Base-by-base conservation (phyloP, 192 early-diverging fungal genomes). In the Obelidium mucronatum region DNA sequence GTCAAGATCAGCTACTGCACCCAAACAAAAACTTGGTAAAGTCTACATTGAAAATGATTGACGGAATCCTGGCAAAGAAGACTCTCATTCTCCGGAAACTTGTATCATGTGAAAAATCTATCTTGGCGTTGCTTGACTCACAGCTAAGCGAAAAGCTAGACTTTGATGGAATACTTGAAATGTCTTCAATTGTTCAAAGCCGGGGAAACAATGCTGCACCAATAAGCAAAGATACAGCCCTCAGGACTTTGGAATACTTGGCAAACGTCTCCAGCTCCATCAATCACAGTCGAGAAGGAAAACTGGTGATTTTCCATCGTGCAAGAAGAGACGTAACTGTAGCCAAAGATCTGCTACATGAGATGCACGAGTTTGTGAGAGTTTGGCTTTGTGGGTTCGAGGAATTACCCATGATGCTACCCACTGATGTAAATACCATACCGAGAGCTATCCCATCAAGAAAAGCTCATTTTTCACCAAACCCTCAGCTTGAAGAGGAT, bases 361-460 rank as follows among this genome's bases (percentile, higher is more conserved):
- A 74, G 34, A 74, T 74, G 72, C 72, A 74, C 42, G 72, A 74
- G 60, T 74, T 74, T 74, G 60, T 74, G 37, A 37, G 72, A 33
- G 33, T 63, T 30, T 74, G 72, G 72, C n/a, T 74, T 15, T 24
- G 39, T 26, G 72, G 72, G 2, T 74, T 74, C n/a, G 72, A 74
- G 40, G 72, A 30, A 1, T 17, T 59, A n/a, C 37, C 66, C 19
- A 5, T 51, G 42, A 68, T 40, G 8, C 17, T 64, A 1, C 62
- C 39, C 11, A 40, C 55, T 8, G 55, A 26, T 8, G 17, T 24
- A 24, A 58, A 24, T 8, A 31, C 55, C 5, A 6, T 15, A 48
- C 11, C 19, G 44, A 6, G 19, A 19, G 11, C 44, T 15, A 48
- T 19, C 8, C 44, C 44, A 48, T 19, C 11, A 48, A 48, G 13